Conservation (phyloP, 768 basidiomycete species). For the Thelephora ganbajun region DNA sequence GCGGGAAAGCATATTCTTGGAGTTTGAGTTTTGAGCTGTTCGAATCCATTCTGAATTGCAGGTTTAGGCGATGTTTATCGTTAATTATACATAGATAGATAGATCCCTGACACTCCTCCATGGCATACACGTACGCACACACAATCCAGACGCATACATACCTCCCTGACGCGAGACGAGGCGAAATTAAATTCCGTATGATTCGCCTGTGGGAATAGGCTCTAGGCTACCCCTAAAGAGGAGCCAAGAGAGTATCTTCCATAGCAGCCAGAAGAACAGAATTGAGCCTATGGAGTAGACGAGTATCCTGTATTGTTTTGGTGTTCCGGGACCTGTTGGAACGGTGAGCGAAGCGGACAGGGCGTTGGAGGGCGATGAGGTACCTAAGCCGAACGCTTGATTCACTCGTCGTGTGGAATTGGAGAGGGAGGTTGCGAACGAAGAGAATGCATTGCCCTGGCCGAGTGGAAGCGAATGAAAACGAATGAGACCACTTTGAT, state of each 20-base stretch:
- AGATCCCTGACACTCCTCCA: neutral
- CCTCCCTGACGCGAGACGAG: too few species aligned
- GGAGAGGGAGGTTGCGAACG: conserved; percentile 46
- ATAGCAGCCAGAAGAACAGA: conserved; percentile 21
- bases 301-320: conserved; percentile 59
- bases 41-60: neutral
- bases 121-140: too few species aligned
- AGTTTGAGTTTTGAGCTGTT: conserved; percentile 11
- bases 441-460: conserved; percentile 53
- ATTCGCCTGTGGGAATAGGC: neutral
- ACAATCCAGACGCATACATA: too few species aligned
- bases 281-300: conserved; percentile 42
- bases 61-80: neutral
- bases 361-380: neutral
- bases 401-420: conserved; percentile 58
- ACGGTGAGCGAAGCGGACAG: neutral
- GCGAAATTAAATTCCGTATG: too few species aligned
- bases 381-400: conserved; percentile 52
- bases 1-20: conserved; percentile 42
- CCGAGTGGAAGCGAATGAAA: neutral
- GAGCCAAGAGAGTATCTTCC: conserved; percentile 12
- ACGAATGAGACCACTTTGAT: neutral
- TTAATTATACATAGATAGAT: neutral
- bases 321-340: conserved; percentile 32
- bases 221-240: neutral